phyloP scores from a whole-genome alignment of 2,329 filamentous ascomycete genomes.

The Escovopsis sp. region DNA sequence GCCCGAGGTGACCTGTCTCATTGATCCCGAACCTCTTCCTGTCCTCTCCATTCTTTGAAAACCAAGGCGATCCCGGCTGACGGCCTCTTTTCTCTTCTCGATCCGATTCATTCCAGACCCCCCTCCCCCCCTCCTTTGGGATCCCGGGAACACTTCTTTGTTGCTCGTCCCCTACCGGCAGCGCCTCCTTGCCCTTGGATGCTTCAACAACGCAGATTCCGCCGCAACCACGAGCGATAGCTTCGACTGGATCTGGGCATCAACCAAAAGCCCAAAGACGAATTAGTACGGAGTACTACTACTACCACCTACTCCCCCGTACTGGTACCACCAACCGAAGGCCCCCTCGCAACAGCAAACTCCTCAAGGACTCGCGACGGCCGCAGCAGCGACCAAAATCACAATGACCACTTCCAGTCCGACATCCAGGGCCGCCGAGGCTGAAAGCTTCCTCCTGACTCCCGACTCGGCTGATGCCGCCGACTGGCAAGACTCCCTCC shows the following conservation, averaged over 20 bases:
- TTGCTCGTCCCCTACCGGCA: too few species aligned
- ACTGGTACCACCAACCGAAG: too few species aligned
- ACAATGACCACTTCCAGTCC: conserved; percentile 2
- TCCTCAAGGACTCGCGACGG: not conserved
- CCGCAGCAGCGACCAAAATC: not conserved
- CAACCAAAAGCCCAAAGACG: too few species aligned
- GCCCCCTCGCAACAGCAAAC: too few species aligned
- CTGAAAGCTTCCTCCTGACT: not conserved
- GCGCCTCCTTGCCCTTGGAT: too few species aligned
- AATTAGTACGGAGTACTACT: too few species aligned
- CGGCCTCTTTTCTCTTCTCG: not conserved
- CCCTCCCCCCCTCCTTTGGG: not conserved
- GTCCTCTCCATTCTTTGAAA: not conserved
- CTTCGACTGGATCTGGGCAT: too few species aligned
- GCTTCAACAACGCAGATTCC: too few species aligned
- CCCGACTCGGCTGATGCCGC: not conserved
- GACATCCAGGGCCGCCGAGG: not conserved
- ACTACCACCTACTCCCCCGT: too few species aligned
- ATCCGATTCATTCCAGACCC: not conserved
- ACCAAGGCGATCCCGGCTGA: not conserved
- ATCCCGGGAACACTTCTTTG: too few species aligned
- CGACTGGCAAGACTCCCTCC: not conserved
- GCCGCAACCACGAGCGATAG: too few species aligned
- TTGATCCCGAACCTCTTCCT: not conserved
- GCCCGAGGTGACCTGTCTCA: not conserved